Evolutionary conservation across 1,284 basidiomycete genomes (phyloP), one percentile per base, ranked within the genome.

Genomic region (Malassezia sp.): DNA sequence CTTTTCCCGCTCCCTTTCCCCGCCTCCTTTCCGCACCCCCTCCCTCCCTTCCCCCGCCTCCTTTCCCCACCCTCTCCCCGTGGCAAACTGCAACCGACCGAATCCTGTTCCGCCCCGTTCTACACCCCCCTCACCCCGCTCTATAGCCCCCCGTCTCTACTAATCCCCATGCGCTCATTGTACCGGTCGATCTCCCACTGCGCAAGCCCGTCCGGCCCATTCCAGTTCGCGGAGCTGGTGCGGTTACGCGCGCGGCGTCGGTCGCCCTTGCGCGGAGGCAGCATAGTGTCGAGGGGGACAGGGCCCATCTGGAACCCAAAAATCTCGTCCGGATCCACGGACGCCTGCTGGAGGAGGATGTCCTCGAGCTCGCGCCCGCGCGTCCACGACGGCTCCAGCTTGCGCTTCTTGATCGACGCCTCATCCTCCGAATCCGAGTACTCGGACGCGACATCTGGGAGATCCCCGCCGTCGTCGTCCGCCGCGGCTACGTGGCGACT

Each of bases 171-270:
- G 21, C 60, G 53, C 45, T 57, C 53, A 48, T 67, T 67, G 53
- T 67, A 67, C 27, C 62, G 41, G 49, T 67, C 63, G n/a, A 67
- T 63, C 40, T 67, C 63, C 57, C 57, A 60, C 50, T 67, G 63
- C 5, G 56, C 57, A 24, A 68, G 49, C 1, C 59, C 60, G 28
- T 68, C 63, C 1, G 54, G 54, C 1, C 61, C 59, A 8, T 42
- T 54, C 65, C 65, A 68, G 44, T 63, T 66, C 12, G 63, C 65
- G 11, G 58, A 61, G 32, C 58, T 61, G 10, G 56, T 61, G 8
- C 61, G 52, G 23, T 52, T 49, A 34, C 55, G 45, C 5, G 44
- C 45, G 4, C 53, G 44, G 23, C 56, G 54, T 2, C 56, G 50
- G 28, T 52, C 43, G 24, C 43, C 43, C 30, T 47, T 41, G n/a